Evolutionary conservation across 306 rosid species (phyloP).

Genomic region (Vicia sativa): DNA sequence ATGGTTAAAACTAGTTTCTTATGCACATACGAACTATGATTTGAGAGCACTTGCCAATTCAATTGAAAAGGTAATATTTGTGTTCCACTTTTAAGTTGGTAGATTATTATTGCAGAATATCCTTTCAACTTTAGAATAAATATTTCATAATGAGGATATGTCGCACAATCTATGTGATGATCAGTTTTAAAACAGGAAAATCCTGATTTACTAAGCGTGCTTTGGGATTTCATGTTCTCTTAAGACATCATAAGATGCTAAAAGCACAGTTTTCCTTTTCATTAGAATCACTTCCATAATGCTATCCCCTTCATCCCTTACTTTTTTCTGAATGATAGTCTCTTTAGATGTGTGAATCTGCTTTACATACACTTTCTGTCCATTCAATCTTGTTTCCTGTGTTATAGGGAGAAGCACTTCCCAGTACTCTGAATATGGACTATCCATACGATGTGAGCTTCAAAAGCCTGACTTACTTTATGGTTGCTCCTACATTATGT

Average conservation of each 20-base stretch:
- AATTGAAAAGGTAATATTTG: slow-evolving; percentile 66
- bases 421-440: slow-evolving; percentile 49
- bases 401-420: slow-evolving; percentile 65
- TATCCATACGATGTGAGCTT: slow-evolving; percentile 58
- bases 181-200: slow-evolving; percentile 3
- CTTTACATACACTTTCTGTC: slow-evolving; percentile 5
- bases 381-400: slow-evolving; percentile 37
- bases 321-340: slow-evolving; percentile 31
- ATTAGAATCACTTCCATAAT: slow-evolving; percentile 10
- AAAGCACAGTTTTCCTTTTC: slow-evolving; percentile 30
- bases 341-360: slow-evolving; percentile 31
- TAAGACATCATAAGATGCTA: slow-evolving; percentile 18
- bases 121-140: slow-evolving; percentile 13
- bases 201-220: slow-evolving; percentile 26
- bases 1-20: slow-evolving; percentile 92
- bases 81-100: slow-evolving; percentile 33
- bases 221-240: slow-evolving; percentile 4
- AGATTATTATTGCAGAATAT: slow-evolving; percentile 17
- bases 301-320: slow-evolving; percentile 12
- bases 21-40: slow-evolving; percentile 84
- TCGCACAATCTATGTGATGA: slow-evolving; percentile 23
- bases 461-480: slow-evolving; percentile 80
- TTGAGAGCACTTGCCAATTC: slow-evolving; percentile 58
- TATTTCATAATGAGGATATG: slow-evolving; percentile 17
- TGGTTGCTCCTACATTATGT: slow-evolving; percentile 97